Evolutionary conservation across 1,139 yeast species (phyloP), one percentile per base, ranked within the genome.

Genomic region (Diutina neorugosa): DNA sequence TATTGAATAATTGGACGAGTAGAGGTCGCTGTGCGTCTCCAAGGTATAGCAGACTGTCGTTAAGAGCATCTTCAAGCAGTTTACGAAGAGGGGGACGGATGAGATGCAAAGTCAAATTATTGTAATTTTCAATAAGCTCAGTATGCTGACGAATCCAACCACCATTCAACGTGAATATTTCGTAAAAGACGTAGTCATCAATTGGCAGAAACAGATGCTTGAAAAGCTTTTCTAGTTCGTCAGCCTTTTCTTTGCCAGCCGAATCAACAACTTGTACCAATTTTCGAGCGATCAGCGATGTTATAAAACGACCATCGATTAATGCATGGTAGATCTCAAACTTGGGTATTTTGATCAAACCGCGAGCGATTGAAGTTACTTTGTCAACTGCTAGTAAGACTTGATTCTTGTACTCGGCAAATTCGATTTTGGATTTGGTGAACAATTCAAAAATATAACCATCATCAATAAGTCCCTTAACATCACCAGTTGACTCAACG

Each of bases 1-100:
- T 73, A 51, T 80, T 77, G 66, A 81, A 90, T 54, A 89, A 65
- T 50, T 77, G 78, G 42, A 81, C 72, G 55, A 73, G 55, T 8
- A 58, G 54, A 11, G 52, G 52, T 8, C 16, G 31, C 8, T 25
- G 12, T 7, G 54, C 51, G 14, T 52, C 44, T 8, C 41, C 37
- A 54, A 74, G 63, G 55, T 71, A 70, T 8, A 54, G 53, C 20
- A 62, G 62, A 4, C 70, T 65, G 55, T 65, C 69, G 40, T 68
- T 68, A 53, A 74, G 59, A 0, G 67, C 69, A 18, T 57, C 54
- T 56, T 71, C 77, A 11, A 74, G 56, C 1, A 63, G 59, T 6
- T 64, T 59, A 52, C 79, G 62, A 19, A 70, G 58, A 49, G 65
- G 66, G 3, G 79, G 78, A 44, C 78, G 63, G n/a, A 73, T 54